phyloP scores from a whole-genome alignment of 306 rosid genomes.

The Dryas alaskensis region DNA sequence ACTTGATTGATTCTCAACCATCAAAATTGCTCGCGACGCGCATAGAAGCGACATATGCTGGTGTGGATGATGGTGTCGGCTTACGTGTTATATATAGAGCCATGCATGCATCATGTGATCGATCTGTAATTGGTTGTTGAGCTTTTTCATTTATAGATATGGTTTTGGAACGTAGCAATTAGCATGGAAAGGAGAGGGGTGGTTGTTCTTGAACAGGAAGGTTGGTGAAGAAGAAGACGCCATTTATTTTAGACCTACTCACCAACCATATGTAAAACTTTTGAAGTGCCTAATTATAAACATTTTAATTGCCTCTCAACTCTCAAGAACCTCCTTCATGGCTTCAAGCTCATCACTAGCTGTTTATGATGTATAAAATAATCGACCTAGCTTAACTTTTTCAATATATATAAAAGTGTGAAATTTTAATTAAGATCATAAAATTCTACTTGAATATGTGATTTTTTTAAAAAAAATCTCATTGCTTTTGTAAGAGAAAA shows the following conservation, averaged over 20 bases:
- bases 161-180: background rate
- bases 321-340: background rate
- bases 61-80: no score
- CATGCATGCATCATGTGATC: conserved; percentile 9
- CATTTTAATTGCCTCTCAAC: background rate
- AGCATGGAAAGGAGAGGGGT: background rate
- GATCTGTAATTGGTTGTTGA: background rate
- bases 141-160: background rate
- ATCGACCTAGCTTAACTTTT: no score
- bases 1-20: background rate
- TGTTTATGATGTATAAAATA: no score
- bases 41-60: background rate
- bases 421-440: no score
- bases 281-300: background rate
- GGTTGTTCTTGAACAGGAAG: conserved; percentile 6
- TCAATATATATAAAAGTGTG: no score
- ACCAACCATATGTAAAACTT: conserved; percentile 5
- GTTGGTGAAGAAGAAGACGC: conserved; percentile 7
- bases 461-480: no score
- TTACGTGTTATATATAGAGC: no score
- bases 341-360: no score
- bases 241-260: conserved; percentile 19
- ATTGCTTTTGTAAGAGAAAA: no score
- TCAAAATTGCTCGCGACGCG: conserved; percentile 12
- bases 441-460: no score